These are phyloP conservation scores for Aspergillus alliaceus DNA, from an alignment of 2,329 filamentous ascomycete genomes.

Conservation along the genomic window DNA sequence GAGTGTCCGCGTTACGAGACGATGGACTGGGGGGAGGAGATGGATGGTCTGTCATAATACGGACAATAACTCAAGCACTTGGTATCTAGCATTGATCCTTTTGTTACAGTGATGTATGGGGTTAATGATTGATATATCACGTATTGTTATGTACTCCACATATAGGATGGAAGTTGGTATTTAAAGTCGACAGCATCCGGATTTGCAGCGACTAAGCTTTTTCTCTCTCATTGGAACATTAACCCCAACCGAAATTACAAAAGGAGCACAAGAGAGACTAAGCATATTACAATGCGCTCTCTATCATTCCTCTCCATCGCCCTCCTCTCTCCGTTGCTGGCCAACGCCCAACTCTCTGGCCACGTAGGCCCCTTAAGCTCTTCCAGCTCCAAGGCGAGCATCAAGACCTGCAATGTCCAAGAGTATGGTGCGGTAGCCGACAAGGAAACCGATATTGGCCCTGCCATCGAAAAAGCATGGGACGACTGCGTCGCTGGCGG, in stretches of 20 bases:
- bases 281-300: background rate
- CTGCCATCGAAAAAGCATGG: constrained; percentile 51
- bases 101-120: background rate
- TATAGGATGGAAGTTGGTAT: background rate
- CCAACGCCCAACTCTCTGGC: constrained; percentile 38
- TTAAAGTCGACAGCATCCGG: background rate
- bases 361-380: constrained; percentile 48
- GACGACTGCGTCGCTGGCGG: constrained; percentile 53
- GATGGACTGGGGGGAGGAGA: too few relatives aligned
- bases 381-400: constrained; percentile 43
- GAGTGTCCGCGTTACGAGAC: background rate
- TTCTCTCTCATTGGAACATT: too few relatives aligned
- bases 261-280: too few relatives aligned
- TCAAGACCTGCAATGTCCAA: constrained; percentile 54
- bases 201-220: too few relatives aligned
- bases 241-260: background rate
- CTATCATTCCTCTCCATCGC: constrained; percentile 9
- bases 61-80: background rate
- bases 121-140: background rate
- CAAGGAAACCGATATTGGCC: constrained; percentile 52
- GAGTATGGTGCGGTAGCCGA: constrained; percentile 54
- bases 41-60: background rate
- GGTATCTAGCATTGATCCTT: background rate
- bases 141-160: too few relatives aligned
- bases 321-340: constrained; percentile 28